A percentile compares a stretch with the other conserved stretches of the same genome.
Evolutionary conservation across 1,284 basidiomycete species (phyloP).

Genomic region (Apiotrichum gracile): DNA sequence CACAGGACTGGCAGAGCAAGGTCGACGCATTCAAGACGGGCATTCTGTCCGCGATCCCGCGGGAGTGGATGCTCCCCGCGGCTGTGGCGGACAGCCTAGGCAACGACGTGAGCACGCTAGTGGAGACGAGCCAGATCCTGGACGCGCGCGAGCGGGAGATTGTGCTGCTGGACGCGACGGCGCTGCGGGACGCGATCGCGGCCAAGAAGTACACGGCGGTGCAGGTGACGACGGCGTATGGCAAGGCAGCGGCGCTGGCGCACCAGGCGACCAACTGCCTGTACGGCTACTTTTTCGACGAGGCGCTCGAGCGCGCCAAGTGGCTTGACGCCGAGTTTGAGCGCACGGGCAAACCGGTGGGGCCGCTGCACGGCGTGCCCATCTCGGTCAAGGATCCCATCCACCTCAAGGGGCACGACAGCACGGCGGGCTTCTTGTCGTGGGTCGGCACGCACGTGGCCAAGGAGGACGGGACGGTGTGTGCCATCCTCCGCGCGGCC

Average conservation of each 20-base stretch:
- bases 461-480: constrained; percentile 9
- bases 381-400: constrained; percentile 33
- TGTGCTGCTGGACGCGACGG: not conserved
- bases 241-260: constrained; percentile 69
- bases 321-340: constrained; percentile 42
- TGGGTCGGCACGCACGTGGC: constrained; percentile 15
- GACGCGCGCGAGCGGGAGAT: constrained; percentile 58
- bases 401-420: constrained; percentile 29
- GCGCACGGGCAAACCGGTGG: constrained; percentile 38
- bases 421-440: constrained; percentile 8
- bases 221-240: constrained; percentile 51
- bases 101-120: not conserved
- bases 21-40: no score
- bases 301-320: constrained; percentile 37
- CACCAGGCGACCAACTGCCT: constrained; percentile 58
- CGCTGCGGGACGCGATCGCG: not conserved
- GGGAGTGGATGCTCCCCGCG: no score
- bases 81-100: no score
- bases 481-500: constrained; percentile 20
- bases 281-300: constrained; percentile 42
- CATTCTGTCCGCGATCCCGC: no score
- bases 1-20: no score
- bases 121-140: constrained; percentile 53
- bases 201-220: not conserved
- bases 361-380: constrained; percentile 50